Evolutionary conservation across 257 asterid genomes (phyloP).

Genomic region (Nicotiana attenuata): DNA sequence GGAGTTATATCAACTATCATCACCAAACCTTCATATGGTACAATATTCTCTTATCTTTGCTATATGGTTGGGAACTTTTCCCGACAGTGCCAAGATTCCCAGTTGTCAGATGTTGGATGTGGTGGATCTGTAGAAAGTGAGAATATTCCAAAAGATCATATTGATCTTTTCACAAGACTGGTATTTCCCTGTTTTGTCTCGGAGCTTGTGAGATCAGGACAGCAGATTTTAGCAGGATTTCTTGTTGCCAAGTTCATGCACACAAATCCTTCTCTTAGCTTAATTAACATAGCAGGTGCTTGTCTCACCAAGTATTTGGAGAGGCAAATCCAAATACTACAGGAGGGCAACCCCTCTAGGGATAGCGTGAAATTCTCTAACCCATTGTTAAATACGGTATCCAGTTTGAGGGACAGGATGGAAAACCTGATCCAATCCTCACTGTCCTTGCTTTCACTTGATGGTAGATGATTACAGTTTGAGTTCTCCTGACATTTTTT

Average conservation of each 20-base stretch:
- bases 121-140: slow-evolving; percentile 16
- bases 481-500: slow-evolving; percentile 1
- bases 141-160: slow-evolving; percentile 6
- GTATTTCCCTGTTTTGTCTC: slow-evolving; percentile 69
- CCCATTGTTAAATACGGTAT: slow-evolving; percentile 36
- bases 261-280: slow-evolving; percentile 54
- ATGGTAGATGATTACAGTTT: slow-evolving; percentile 30
- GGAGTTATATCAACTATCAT: slow-evolving; percentile 49
- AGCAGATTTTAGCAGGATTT: slow-evolving; percentile 76
- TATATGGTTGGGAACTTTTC: slow-evolving; percentile 66
- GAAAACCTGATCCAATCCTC: slow-evolving; percentile 48
- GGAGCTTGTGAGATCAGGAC: slow-evolving; percentile 83
- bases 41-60: slow-evolving; percentile 68
- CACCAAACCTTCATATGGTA: slow-evolving; percentile 47
- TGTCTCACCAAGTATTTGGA: slow-evolving; percentile 57
- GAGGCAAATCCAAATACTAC: slow-evolving; percentile 31
- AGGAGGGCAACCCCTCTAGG: slow-evolving; percentile 21
- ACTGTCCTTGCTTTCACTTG: slow-evolving; percentile 39
- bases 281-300: slow-evolving; percentile 65
- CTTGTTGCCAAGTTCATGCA: slow-evolving; percentile 66
- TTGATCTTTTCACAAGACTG: slow-evolving; percentile 38
- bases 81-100: slow-evolving; percentile 57
- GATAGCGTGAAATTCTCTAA: slow-evolving; percentile 24
- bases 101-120: slow-evolving; percentile 18
- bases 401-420: slow-evolving; percentile 41